A percentile compares a stretch with the other conserved stretches of the same genome.
Conservation (phyloP, 306 rosid genomes). For the Cicer bijugum region DNA sequence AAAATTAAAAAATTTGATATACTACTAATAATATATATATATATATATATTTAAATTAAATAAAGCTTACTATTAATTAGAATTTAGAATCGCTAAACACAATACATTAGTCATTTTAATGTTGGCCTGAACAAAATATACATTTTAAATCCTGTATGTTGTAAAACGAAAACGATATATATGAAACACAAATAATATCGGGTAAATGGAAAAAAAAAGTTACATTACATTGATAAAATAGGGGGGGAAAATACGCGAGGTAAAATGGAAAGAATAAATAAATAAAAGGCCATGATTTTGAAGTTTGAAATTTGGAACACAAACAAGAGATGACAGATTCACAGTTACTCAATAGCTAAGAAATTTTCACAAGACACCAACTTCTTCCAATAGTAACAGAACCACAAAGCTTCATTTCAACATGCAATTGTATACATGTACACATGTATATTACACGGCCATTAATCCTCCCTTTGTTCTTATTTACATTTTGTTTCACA, state of each 20-base stretch:
- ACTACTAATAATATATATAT: too few species aligned
- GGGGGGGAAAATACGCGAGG: background rate
- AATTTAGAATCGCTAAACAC: too few species aligned
- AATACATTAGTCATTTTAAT: too few species aligned
- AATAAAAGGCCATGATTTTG: background rate
- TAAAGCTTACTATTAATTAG: too few species aligned
- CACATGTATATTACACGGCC: background rate
- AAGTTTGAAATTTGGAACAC: background rate
- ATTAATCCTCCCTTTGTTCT: background rate
- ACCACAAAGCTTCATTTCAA: constrained; percentile 17
- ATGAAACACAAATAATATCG: background rate
- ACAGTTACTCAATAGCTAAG: background rate
- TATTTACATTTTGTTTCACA: background rate
- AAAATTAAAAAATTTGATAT: too few species aligned
- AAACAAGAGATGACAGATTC: background rate
- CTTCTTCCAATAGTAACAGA: background rate
- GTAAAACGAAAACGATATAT: background rate
- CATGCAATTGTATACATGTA: background rate
- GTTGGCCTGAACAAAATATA: too few species aligned
- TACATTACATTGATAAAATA: background rate
- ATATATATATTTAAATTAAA: too few species aligned
- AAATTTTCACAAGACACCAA: constrained; percentile 1
- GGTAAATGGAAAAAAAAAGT: background rate
- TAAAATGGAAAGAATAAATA: background rate
- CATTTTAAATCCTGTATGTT: background rate